Conservation (phyloP, 2,329 filamentous ascomycete genomes). For the Podosphaera aphanis region DNA sequence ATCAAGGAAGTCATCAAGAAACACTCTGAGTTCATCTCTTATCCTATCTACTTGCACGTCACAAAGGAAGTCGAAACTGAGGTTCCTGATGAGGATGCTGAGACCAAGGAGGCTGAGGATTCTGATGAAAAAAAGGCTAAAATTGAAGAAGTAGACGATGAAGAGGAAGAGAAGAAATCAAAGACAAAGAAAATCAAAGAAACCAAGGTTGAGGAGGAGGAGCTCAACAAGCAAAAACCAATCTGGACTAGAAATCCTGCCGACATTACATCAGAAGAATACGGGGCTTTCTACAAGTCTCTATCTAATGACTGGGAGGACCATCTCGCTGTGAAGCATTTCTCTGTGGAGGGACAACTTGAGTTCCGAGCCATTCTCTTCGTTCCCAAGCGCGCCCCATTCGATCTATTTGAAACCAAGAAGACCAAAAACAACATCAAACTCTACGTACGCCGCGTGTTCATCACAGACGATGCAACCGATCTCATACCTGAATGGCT, state of each 20-base stretch:
- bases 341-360: conserved; percentile 99
- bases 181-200: conserved; percentile 99
- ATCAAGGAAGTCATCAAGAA: conserved; percentile 99
- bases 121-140: conserved; percentile 86
- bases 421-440: conserved; percentile 99
- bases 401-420: conserved; percentile 99
- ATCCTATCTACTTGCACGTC: conserved; percentile 99
- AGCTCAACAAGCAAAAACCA: conserved; percentile 99
- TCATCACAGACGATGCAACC: conserved; percentile 98
- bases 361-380: conserved; percentile 99
- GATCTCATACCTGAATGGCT: conserved; percentile 99
- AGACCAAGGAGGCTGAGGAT: conserved; percentile 42
- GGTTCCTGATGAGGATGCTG: conserved; percentile 86
- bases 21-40: conserved; percentile 99
- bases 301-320: conserved; percentile 99
- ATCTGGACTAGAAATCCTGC: conserved; percentile 98
- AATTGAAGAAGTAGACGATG: conserved; percentile 77
- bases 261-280: conserved; percentile 91
- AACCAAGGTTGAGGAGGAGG: conserved; percentile 94
- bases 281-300: conserved; percentile 98
- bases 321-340: conserved; percentile 98
- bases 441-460: conserved; percentile 98
- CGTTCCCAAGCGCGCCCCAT: conserved; percentile 97
- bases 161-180: conserved; percentile 73
- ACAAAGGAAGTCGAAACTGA: conserved; percentile 98